Conservation (phyloP, 106 monocot species). For the Hemerocallis citrina region DNA sequence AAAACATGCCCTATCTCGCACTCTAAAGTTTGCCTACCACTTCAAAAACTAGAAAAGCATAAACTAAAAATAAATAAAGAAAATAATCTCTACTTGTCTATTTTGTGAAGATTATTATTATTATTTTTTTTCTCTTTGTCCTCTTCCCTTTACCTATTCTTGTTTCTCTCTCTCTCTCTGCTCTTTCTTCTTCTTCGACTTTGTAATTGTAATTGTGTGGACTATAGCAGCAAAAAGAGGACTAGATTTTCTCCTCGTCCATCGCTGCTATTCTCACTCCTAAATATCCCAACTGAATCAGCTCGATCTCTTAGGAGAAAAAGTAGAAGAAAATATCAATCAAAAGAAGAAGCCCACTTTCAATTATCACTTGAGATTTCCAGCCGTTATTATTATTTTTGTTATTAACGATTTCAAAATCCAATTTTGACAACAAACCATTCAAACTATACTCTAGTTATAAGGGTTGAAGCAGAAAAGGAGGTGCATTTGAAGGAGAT, state of each 20-base stretch:
- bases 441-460: no score
- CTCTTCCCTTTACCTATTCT: background rate
- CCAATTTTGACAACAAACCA: background rate
- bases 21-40: no score
- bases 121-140: no score
- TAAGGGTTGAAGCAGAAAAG: background rate
- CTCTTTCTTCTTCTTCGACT: background rate
- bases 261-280: background rate
- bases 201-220: background rate
- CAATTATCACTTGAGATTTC: background rate
- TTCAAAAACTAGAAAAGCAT: no score
- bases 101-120: no score
- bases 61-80: no score
- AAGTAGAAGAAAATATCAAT: background rate
- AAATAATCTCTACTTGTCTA: no score
- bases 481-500: background rate
- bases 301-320: background rate
- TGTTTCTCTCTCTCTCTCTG: background rate
- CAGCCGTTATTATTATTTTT: no score
- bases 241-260: background rate
- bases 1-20: no score
- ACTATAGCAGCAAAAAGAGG: no score
- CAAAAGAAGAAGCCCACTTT: background rate
- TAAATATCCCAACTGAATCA: slow-evolving; percentile 1
- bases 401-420: background rate